Evolutionary conservation across 441 rosid genomes (phyloP).

Genomic region (Lepidium campestre): DNA sequence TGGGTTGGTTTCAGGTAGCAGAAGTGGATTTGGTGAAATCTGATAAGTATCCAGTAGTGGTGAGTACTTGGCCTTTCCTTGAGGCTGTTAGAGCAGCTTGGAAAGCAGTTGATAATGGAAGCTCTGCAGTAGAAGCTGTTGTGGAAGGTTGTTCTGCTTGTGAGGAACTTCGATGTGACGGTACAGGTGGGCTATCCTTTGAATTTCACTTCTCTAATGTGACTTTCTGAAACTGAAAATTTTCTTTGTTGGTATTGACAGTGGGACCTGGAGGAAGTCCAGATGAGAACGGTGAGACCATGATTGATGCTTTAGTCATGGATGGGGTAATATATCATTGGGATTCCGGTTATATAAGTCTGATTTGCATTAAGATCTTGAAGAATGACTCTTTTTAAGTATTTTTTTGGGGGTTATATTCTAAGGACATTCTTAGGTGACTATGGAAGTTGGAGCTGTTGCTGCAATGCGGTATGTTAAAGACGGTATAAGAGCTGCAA

Average conservation of each 20-base stretch:
- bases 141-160: constrained; percentile 93
- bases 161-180: constrained; percentile 79
- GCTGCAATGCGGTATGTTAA: constrained; percentile 92
- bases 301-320: constrained; percentile 73
- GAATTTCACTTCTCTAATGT: not conserved
- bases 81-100: constrained; percentile 90
- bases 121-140: constrained; percentile 70
- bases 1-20: constrained; percentile 29
- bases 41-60: constrained; percentile 56
- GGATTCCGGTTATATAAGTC: not conserved
- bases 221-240: not conserved
- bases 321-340: constrained; percentile 57
- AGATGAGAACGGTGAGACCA: constrained; percentile 84
- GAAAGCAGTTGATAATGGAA: constrained; percentile 56
- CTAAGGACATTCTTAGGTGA: constrained; percentile 64
- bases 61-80: constrained; percentile 84
- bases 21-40: constrained; percentile 31
- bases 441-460: constrained; percentile 98
- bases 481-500: constrained; percentile 88
- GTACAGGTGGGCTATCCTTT: constrained; percentile 46
- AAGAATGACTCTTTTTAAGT: constrained; percentile 16
- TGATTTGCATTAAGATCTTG: not conserved
- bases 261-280: constrained; percentile 91
- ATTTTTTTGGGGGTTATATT: not conserved
- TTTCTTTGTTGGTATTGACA: constrained; percentile 14